phyloP scores from a whole-genome alignment of 75 land plant genomes.

The Larix kaempferi region DNA sequence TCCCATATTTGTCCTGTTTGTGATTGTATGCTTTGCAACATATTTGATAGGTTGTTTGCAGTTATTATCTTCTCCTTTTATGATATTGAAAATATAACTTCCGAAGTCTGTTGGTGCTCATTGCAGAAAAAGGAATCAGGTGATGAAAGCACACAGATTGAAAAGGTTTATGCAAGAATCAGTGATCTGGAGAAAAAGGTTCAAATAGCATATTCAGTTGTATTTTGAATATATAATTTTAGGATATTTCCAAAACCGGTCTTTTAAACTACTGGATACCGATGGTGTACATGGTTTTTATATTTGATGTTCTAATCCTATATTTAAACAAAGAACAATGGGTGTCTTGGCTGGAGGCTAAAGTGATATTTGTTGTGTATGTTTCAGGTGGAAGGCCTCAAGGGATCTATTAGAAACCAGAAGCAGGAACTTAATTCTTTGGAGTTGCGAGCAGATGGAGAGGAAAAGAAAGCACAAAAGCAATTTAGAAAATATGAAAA shows the following conservation, averaged over 20 bases:
- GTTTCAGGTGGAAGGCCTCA: neutral
- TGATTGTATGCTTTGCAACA: too few species aligned
- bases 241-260: neutral
- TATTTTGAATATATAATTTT: neutral
- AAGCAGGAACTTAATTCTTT: neutral
- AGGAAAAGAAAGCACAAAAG: constrained; percentile 3
- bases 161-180: constrained; percentile 4
- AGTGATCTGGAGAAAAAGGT: constrained; percentile 1
- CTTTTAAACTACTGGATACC: neutral
- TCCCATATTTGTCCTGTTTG: too few species aligned
- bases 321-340: neutral
- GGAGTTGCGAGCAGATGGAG: neutral
- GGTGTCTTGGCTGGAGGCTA: neutral
- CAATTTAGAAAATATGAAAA: neutral
- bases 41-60: neutral
- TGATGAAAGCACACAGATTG: neutral
- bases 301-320: neutral
- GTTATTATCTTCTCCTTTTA: neutral
- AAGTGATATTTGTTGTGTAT: neutral
- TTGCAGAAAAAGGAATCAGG: constrained; percentile 1
- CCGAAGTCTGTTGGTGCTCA: neutral
- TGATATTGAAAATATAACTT: neutral
- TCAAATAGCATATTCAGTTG: neutral
- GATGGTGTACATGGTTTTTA: neutral
- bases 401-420: constrained; percentile 5